Base-by-base conservation (phyloP, 108 stramenopile species). In the Cyclotella cryptica region DNA sequence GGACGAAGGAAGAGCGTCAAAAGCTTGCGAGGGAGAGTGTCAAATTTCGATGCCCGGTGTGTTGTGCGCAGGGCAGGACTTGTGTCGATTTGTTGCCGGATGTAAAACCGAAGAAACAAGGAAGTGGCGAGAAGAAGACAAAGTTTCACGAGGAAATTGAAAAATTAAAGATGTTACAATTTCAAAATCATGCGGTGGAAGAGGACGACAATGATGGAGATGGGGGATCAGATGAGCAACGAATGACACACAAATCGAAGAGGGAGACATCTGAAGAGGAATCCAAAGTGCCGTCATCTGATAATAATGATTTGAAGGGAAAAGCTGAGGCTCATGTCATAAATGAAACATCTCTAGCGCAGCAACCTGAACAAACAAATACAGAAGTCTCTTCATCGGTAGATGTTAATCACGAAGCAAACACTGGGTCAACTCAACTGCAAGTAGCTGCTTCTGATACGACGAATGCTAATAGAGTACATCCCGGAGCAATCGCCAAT, bases 61-160 rank as follows among this genome's bases (percentile, higher is more conserved):
- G 95, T 75, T 69, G 77, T 47, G 66, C 67, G 28, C 51, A 30
- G 13, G 88, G 87, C 12, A 78, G 77, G 49, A 75, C 85, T 44
- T 79, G 78, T 69, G 60, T 27, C 2, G 84, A 86, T 39, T 52
- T 92, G 26, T 52, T 94, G 22, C 91, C 91, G 11, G 76, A 88
- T 59, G 30, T 90, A 18, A 74, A 80, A 46, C 54, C 55, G 8
- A 28, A 44, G 44, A 39, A 19, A 68, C 81, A 29, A 69, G 74
- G 42, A 76, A 72, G 29, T 41, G 75, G 44, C 35, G 35, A 35
- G 60, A 54, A 47, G 55, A 58, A 45, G 49, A 77, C 72, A 12
- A 66, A 79, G 69, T 96, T 91, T 81, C 67, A 81, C 41, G 87
- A 91, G 54, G 90, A 96, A 77, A 93, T 93, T 79, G 90, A 84